Conservation (phyloP, 2,329 filamentous ascomycete genomes). For the Exserohilum turcica region DNA sequence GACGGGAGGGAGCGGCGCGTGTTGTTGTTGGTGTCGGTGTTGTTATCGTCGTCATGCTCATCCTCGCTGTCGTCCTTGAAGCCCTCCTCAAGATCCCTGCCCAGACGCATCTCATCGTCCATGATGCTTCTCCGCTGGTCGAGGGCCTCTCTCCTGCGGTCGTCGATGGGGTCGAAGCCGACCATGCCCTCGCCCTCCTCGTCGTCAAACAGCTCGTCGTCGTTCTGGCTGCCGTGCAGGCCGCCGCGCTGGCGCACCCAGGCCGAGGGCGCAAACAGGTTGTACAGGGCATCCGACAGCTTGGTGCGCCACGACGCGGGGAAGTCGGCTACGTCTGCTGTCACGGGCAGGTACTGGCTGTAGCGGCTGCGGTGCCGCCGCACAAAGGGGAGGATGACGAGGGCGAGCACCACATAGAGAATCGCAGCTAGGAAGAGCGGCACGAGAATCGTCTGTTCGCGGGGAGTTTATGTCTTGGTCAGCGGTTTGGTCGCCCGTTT, state of each 20-base stretch:
- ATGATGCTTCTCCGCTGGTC: constrained; percentile 48
- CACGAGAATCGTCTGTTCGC: constrained; percentile 52
- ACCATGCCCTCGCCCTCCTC: constrained; percentile 56
- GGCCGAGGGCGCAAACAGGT: constrained; percentile 41
- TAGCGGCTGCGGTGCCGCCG: constrained; percentile 53
- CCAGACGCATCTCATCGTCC: constrained; percentile 67
- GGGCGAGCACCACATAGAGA: constrained; percentile 51
- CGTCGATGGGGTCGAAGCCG: constrained; percentile 49
- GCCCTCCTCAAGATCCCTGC: constrained; percentile 77
- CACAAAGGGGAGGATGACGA: constrained; percentile 51
- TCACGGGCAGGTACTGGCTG: constrained; percentile 52
- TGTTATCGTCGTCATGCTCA: constrained; percentile 51
- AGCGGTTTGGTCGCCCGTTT: too few relatives aligned
- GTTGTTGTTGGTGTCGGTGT: too few relatives aligned
- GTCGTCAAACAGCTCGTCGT: constrained; percentile 51
- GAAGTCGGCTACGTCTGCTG: constrained; percentile 25
- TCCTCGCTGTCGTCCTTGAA: constrained; percentile 76
- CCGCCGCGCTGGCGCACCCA: constrained; percentile 31
- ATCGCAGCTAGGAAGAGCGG: constrained; percentile 51
- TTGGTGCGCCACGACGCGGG: constrained; percentile 39
- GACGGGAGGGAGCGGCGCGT: constrained; percentile 28
- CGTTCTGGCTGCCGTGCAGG: constrained; percentile 42
- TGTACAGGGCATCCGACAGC: constrained; percentile 43
- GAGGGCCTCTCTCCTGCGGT: constrained; percentile 46
- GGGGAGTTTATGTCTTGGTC: too few relatives aligned